Percentiles rank a stretch among this genome's conserved stretches.
phyloP scores from a whole-genome alignment of 2,329 filamentous ascomycete genomes.

The Sordariomycetes sp. region DNA sequence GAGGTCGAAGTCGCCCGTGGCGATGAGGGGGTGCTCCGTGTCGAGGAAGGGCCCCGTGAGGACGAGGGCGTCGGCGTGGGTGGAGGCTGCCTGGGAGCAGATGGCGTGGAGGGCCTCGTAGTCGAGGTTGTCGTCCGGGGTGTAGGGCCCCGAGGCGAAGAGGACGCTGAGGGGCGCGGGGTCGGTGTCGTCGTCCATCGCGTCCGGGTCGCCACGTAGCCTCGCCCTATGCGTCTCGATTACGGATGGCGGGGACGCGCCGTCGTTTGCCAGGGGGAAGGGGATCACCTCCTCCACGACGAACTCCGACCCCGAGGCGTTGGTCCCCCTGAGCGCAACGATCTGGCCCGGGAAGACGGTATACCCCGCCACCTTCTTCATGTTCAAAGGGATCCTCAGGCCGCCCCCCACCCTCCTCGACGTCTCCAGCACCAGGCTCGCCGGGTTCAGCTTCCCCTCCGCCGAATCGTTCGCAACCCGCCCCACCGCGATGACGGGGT shows the following conservation, averaged over 20 bases:
- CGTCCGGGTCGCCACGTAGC: constrained; percentile 53
- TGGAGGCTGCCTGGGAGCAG: constrained; percentile 65
- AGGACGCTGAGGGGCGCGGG: constrained; percentile 61
- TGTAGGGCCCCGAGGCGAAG: constrained; percentile 80
- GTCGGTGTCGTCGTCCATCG: constrained; percentile 40
- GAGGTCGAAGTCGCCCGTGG: constrained; percentile 68
- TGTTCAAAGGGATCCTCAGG: constrained; percentile 66
- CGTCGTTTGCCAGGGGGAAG: constrained; percentile 62
- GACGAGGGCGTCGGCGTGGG: constrained; percentile 67
- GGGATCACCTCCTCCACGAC: constrained; percentile 66
- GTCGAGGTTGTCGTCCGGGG: constrained; percentile 81
- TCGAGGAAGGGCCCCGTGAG: constrained; percentile 85
- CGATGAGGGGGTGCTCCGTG: constrained; percentile 78
- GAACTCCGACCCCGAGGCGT: constrained; percentile 77
- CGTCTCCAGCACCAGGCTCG: constrained; percentile 80
- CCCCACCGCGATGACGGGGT: constrained; percentile 80
- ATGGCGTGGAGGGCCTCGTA: constrained; percentile 80
- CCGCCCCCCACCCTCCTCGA: constrained; percentile 77
- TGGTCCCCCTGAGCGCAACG: constrained; percentile 76
- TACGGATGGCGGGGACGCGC: constrained; percentile 56
- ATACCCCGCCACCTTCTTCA: constrained; percentile 57
- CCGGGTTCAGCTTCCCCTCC: constrained; percentile 78
- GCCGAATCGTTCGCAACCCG: constrained; percentile 79
- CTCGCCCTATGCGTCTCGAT: constrained; percentile 61
- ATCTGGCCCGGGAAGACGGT: constrained; percentile 94